A percentile compares a stretch with the other conserved stretches of the same genome.
Evolutionary conservation across 192 early-diverging fungal species (phyloP).

Genomic region (Paraglomus occultum): DNA sequence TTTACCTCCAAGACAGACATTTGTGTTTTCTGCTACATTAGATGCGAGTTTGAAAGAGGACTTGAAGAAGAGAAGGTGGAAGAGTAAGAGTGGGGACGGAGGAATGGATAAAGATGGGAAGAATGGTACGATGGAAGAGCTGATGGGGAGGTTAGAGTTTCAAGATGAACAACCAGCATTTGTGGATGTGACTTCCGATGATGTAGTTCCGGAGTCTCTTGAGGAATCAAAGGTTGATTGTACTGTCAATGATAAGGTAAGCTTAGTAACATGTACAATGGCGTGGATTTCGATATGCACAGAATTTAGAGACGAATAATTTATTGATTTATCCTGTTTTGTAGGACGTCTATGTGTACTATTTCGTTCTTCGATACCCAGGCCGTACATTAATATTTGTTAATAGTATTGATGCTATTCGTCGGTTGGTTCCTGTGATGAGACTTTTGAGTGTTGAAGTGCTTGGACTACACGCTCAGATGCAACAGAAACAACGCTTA

Average conservation of each 20-base stretch:
- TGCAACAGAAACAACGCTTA: slow-evolving; percentile 94
- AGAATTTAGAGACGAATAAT: slow-evolving; percentile 1
- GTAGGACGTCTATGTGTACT: slow-evolving; percentile 77
- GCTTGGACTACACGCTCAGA: slow-evolving; percentile 88
- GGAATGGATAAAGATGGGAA: slow-evolving; percentile 19
- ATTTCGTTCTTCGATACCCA: slow-evolving; percentile 81
- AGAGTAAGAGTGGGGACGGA: slow-evolving; percentile 28
- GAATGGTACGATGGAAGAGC: slow-evolving; percentile 55
- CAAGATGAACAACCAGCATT: slow-evolving; percentile 67
- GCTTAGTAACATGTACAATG: not conserved
- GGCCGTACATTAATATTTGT: slow-evolving; percentile 93
- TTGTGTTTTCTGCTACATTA: slow-evolving; percentile 94
- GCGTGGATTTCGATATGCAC: too few species aligned
- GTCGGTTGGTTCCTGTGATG: slow-evolving; percentile 83
- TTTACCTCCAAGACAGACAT: slow-evolving; percentile 65
- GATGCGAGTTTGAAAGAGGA: slow-evolving; percentile 50
- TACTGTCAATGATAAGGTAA: slow-evolving; percentile 67
- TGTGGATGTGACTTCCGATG: slow-evolving; percentile 69
- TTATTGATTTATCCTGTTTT: slow-evolving; percentile 5
- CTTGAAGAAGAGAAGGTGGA: slow-evolving; percentile 42
- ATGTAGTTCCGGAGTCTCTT: slow-evolving; percentile 67
- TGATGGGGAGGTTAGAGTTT: slow-evolving; percentile 76
- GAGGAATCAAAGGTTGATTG: slow-evolving; percentile 88
- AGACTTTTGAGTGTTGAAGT: slow-evolving; percentile 69
- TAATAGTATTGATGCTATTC: slow-evolving; percentile 92